phyloP scores from a whole-genome alignment of 345 rosid species.

The Acer saccharum region DNA sequence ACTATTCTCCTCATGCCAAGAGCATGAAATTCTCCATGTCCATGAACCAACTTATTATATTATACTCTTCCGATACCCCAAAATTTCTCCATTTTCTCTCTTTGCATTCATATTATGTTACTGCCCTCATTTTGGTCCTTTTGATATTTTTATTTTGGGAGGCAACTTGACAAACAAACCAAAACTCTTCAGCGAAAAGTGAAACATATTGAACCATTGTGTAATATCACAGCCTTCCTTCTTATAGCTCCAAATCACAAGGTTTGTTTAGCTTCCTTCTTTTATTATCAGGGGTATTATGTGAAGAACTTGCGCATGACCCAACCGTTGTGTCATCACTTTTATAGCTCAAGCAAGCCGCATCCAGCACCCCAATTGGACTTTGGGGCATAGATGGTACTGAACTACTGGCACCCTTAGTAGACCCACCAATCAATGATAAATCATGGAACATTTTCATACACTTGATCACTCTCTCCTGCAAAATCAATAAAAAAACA shows the following conservation, averaged over 20 bases:
- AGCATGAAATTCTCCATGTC: constrained; percentile 36
- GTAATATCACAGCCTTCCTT: constrained; percentile 3
- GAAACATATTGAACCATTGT: constrained; percentile 13
- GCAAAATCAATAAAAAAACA: constrained; percentile 14
- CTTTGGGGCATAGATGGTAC: constrained; percentile 58
- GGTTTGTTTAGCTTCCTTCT: constrained; percentile 52
- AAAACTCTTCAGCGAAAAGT: constrained; percentile 21
- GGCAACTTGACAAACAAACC: constrained; percentile 26
- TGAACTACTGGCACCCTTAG: constrained; percentile 25
- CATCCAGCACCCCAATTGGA: constrained; percentile 75
- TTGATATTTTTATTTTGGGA: neutral
- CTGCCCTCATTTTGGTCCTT: constrained; percentile 1
- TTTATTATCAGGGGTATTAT: constrained; percentile 39
- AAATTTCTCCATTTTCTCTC: neutral
- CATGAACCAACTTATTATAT: constrained; percentile 42
- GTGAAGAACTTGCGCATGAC: constrained; percentile 50
- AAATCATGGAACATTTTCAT: constrained; percentile 38
- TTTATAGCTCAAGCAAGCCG: constrained; percentile 70
- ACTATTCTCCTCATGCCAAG: constrained; percentile 33
- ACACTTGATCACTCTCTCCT: constrained; percentile 60
- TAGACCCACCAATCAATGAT: constrained; percentile 31
- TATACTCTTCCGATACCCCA: neutral
- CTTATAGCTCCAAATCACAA: constrained; percentile 30
- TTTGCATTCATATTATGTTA: neutral
- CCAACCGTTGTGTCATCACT: constrained; percentile 49